Evolutionary conservation across 129 eudicot genomes (phyloP).

Genomic region (Chrysanthemum seticuspe): DNA sequence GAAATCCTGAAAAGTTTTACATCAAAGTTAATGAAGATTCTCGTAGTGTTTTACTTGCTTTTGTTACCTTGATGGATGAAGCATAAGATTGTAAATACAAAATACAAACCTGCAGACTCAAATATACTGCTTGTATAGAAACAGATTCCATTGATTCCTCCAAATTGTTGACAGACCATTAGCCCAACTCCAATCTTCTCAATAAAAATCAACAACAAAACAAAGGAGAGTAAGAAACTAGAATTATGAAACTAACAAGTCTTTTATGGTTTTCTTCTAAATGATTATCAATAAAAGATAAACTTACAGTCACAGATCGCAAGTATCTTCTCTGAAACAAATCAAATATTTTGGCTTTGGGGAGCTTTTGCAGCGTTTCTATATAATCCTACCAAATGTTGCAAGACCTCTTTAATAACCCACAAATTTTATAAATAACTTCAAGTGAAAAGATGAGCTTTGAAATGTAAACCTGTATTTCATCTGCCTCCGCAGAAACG

Average conservation of each 20-base stretch:
- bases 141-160: slow-evolving; percentile 69
- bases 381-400: slow-evolving; percentile 62
- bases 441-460: not conserved
- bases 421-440: slow-evolving; percentile 1
- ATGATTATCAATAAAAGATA: not conserved
- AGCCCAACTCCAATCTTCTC: slow-evolving; percentile 64
- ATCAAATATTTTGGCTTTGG: slow-evolving; percentile 68
- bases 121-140: slow-evolving; percentile 60
- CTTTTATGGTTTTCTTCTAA: not conserved
- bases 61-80: not conserved
- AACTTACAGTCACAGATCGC: slow-evolving; percentile 71
- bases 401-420: slow-evolving; percentile 13
- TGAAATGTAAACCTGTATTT: slow-evolving; percentile 50
- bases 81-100: not conserved
- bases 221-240: slow-evolving; percentile 8
- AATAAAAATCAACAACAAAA: not conserved
- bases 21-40: slow-evolving; percentile 5
- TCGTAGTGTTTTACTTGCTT: not conserved
- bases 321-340: slow-evolving; percentile 80
- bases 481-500: slow-evolving; percentile 75
- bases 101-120: slow-evolving; percentile 53
- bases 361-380: slow-evolving; percentile 70
- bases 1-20: slow-evolving; percentile 45
- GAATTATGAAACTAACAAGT: not conserved
- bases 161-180: slow-evolving; percentile 69